Evolutionary conservation across 768 basidiomycete species (phyloP), one percentile per base, ranked within the genome.

Genomic region (Boletus rufocinnamomeus): DNA sequence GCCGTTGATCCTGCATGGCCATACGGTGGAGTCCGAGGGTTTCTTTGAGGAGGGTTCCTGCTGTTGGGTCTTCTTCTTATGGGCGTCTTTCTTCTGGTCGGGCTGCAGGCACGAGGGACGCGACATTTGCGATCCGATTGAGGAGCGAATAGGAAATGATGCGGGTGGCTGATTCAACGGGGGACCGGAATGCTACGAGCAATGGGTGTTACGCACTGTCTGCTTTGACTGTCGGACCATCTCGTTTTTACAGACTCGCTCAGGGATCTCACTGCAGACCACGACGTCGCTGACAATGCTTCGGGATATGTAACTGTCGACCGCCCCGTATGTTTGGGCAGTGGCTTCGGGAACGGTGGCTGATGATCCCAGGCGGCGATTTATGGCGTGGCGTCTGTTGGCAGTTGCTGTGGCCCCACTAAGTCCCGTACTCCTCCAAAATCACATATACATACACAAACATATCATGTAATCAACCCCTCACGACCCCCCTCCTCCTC

Each of bases 1-100:
- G 32, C 88, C 89, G 67, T 86, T 82, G 69, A 91, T 90, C 71
- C 84, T 84, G 78, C 89, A 91, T 8, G 89, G 88, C 89, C 89
- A 91, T 48, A 85, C 69, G 8, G 83, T 81, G 3, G 84, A 77
- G 60, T 79, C 78, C 3, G 72, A 65, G 17, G 72, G 64, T 61
- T 83, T 84, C 77, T 84, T 84, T 70, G 77, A 78, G 5, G 72
- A 63, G 61, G 80, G 79, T 75, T 82, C 81, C 25, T 61, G 65
- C 8, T 64, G 63, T 2, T 71, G 59, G 9, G 70, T 58, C 66
- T 70, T 75, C 67, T 78, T 80, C 68, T 75, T 79, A 48, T 69
- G 74, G 11, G 67, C 38, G 44, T 80, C 77, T 66, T 74, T 79
- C 71, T 75, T 79, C 63, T 79, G 77, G 21, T 79, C 79, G 21